Evolutionary conservation across 2,329 filamentous ascomycete genomes (phyloP).

Genomic region (Colletotrichum australisinense): DNA sequence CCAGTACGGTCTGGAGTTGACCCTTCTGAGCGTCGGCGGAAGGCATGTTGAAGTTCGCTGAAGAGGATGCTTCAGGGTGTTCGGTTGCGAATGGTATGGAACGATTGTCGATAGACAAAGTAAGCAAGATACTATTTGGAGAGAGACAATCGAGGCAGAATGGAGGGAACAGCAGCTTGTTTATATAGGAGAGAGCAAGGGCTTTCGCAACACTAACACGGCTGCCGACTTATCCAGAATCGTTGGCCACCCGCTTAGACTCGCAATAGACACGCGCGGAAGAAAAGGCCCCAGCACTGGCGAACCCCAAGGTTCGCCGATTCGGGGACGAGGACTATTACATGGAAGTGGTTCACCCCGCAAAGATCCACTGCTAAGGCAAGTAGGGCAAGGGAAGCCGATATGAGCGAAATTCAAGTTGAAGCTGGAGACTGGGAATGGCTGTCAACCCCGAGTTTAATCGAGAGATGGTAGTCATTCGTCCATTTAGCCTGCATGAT

Average conservation of each 20-base stretch:
- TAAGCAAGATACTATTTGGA: background rate
- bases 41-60: constrained; percentile 17
- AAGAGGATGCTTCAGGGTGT: background rate
- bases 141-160: background rate
- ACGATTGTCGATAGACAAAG: background rate
- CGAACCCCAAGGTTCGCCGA: background rate
- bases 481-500: constrained; percentile 9
- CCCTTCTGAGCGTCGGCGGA: constrained; percentile 17
- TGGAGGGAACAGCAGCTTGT: background rate
- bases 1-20: constrained; percentile 20
- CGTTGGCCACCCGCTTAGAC: background rate
- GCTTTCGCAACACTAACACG: background rate
- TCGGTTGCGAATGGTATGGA: background rate
- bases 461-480: background rate
- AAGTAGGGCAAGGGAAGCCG: background rate
- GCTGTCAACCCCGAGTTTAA: background rate
- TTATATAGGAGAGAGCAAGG: constrained; percentile 13
- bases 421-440: background rate
- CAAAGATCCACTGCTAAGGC: background rate
- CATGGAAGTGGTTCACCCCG: constrained; percentile 10
- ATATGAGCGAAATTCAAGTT: constrained; percentile 23
- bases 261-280: background rate
- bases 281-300: background rate
- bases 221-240: constrained; percentile 27
- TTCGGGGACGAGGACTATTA: constrained; percentile 3